Conservation (phyloP, 768 basidiomycete genomes). For the Russula vinacea region DNA sequence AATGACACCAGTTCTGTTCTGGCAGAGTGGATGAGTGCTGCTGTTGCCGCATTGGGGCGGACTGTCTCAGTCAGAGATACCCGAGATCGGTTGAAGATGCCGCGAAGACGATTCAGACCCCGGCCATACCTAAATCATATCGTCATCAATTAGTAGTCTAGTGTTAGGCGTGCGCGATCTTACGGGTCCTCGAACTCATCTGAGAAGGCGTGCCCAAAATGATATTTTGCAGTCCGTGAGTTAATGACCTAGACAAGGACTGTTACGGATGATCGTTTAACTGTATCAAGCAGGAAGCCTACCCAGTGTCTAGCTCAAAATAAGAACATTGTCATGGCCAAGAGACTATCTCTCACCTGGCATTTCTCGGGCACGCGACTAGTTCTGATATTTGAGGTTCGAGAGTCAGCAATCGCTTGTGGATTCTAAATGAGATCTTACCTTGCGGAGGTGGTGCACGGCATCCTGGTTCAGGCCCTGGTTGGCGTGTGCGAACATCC, state of each 20-base stretch:
- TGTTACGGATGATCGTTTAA: background rate
- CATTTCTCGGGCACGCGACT: conserved; percentile 67
- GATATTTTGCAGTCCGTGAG: conserved; percentile 62
- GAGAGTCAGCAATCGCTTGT: conserved; percentile 1
- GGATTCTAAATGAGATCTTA: conserved; percentile 32
- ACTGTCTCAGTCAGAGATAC: conserved; percentile 53
- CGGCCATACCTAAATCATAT: conserved; percentile 47
- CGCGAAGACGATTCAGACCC: conserved; percentile 52
- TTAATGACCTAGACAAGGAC: conserved; percentile 48
- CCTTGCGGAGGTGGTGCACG: conserved; percentile 60
- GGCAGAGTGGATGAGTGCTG: conserved; percentile 48
- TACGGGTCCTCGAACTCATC: conserved; percentile 65
- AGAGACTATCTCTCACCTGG: conserved; percentile 46
- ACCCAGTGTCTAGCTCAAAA: conserved; percentile 58
- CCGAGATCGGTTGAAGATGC: conserved; percentile 48
- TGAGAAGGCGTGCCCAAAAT: conserved; percentile 54
- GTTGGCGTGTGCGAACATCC: conserved; percentile 49
- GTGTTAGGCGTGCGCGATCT: conserved; percentile 32
- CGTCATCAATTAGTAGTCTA: background rate
- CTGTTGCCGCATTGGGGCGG: conserved; percentile 47
- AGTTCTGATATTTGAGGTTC: conserved; percentile 44
- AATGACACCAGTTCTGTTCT: conserved; percentile 44
- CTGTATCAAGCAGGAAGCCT: conserved; percentile 24
- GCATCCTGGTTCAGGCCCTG: conserved; percentile 65
- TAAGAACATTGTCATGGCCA: conserved; percentile 22